These are phyloP conservation scores for Bolboschoenus planiculmis DNA, from an alignment of 176 grass and related monocot genomes.

Conservation along the genomic window DNA sequence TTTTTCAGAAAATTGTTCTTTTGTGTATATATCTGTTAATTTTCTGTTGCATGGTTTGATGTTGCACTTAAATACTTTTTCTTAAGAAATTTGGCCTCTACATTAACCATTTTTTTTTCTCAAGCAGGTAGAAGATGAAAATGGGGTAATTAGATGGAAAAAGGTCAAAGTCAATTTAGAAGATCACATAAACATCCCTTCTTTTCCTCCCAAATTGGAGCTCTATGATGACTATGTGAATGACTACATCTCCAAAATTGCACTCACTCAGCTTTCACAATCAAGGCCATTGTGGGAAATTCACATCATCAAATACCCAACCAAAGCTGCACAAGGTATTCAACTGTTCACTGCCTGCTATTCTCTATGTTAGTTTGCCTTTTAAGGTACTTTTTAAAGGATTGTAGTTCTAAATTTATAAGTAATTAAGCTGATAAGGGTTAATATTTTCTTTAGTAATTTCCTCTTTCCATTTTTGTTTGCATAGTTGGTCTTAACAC, in stretches of 20 bases:
- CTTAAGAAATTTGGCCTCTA: background rate
- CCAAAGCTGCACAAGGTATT: constrained; percentile 14
- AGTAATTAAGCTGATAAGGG: background rate
- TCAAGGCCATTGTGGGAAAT: constrained; percentile 28
- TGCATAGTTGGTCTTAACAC: background rate
- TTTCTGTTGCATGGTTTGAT: background rate
- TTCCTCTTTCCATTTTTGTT: background rate
- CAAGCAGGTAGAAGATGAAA: constrained; percentile 24
- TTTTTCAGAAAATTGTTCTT: background rate
- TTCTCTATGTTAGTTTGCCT: background rate
- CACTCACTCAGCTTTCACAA: background rate
- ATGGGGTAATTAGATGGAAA: constrained; percentile 22
- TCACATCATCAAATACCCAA: constrained; percentile 38
- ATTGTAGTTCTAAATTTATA: background rate
- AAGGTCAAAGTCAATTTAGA: constrained; percentile 22
- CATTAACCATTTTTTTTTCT: background rate
- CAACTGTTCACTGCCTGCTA: background rate
- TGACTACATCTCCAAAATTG: constrained; percentile 29
- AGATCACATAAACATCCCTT: constrained; percentile 28
- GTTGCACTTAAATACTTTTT: background rate
- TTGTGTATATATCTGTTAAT: background rate
- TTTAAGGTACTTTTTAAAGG: background rate
- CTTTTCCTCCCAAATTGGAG: constrained; percentile 22
- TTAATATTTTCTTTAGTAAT: background rate
- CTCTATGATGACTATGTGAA: constrained; percentile 18